Conservation (phyloP, 148 eudicot species). For the Rhododendron simsii region DNA sequence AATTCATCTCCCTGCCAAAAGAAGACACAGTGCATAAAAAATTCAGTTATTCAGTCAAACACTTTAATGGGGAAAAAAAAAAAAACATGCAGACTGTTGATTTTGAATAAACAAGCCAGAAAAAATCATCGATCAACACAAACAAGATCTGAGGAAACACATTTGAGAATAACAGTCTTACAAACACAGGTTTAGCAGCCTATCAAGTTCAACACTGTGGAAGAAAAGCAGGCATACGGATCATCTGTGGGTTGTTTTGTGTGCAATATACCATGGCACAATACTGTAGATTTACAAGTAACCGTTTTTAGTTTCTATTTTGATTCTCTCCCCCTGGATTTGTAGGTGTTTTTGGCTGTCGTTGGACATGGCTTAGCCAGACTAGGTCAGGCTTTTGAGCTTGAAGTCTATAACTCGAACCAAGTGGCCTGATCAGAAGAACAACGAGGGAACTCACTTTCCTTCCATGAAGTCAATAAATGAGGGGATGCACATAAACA, state of each 20-base stretch:
- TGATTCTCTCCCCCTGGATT: background rate
- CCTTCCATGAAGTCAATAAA: background rate
- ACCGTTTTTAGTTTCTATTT: background rate
- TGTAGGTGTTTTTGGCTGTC: background rate
- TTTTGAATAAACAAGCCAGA: background rate
- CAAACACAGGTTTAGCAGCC: background rate
- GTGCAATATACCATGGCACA: background rate
- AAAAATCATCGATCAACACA: background rate
- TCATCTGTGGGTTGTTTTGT: background rate
- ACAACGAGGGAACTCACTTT: background rate
- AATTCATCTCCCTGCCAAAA: slow-evolving; percentile 78
- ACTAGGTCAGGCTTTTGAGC: background rate
- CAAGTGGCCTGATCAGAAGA: background rate
- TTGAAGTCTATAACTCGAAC: background rate
- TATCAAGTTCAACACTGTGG: background rate
- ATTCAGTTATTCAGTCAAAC: background rate
- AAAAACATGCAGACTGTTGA: background rate
- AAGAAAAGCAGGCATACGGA: background rate
- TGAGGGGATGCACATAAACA: background rate
- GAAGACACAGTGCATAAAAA: background rate
- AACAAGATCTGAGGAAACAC: background rate
- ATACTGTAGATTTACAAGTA: background rate
- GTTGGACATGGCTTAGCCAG: background rate
- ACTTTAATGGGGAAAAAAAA: background rate
- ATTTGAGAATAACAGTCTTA: background rate